Conservation (phyloP, 768 basidiomycete species). For the Daedalea quercina region DNA sequence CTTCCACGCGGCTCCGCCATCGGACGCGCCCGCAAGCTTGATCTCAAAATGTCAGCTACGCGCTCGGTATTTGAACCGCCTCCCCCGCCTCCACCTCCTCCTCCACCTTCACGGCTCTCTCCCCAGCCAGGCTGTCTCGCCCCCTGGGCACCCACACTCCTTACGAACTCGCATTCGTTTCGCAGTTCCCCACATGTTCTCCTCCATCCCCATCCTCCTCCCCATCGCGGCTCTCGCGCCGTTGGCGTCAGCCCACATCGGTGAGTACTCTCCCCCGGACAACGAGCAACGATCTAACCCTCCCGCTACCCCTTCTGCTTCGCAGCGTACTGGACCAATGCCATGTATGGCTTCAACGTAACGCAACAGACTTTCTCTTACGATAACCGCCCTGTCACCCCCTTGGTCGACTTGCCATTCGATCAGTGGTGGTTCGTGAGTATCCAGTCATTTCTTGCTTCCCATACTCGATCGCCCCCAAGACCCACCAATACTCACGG, state of each 20-base stretch:
- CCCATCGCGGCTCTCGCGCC: slow-evolving; percentile 12
- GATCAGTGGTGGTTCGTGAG: slow-evolving; percentile 34
- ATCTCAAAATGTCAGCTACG: not conserved
- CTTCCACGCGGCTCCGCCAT: too few relatives aligned
- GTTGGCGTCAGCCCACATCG: slow-evolving; percentile 13
- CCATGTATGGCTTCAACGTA: slow-evolving; percentile 36
- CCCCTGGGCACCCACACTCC: slow-evolving; percentile 12
- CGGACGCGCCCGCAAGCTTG: too few relatives aligned
- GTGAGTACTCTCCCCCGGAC: slow-evolving; percentile 1
- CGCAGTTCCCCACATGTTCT: slow-evolving; percentile 11
- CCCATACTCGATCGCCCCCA: not conserved
- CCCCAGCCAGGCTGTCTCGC: slow-evolving; percentile 1
- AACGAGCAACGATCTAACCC: too few relatives aligned
- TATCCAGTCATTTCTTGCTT: slow-evolving; percentile 1
- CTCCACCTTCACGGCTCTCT: not conserved
- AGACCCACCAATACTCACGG: not conserved
- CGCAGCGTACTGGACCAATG: slow-evolving; percentile 26
- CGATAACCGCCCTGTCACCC: slow-evolving; percentile 32
- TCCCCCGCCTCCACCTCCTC: not conserved
- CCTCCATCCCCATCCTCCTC: slow-evolving; percentile 7
- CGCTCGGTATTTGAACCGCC: not conserved
- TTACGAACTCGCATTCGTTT: slow-evolving; percentile 10
- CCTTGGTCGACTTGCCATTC: slow-evolving; percentile 26
- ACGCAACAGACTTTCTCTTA: slow-evolving; percentile 23
- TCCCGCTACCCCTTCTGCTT: not conserved